phyloP scores from a whole-genome alignment of 2,329 filamentous ascomycete genomes.

The Ramichloridium luteum region DNA sequence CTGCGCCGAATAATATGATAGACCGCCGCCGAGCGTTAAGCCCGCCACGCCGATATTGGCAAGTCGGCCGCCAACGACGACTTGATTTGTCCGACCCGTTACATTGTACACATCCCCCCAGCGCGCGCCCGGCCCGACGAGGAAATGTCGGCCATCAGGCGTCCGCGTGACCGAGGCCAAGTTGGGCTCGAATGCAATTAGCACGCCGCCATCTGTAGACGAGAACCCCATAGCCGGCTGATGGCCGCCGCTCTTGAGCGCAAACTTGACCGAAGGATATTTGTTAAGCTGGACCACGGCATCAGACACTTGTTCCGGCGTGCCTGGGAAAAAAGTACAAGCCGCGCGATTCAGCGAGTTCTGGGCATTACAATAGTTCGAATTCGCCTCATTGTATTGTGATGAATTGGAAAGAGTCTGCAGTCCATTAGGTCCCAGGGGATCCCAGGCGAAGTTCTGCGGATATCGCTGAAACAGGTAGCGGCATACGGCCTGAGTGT shows the following conservation, averaged over 20 bases:
- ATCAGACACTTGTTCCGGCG: slow-evolving; percentile 39
- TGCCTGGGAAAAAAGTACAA: slow-evolving; percentile 34
- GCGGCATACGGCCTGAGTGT: slow-evolving; percentile 13
- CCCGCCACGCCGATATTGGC: slow-evolving; percentile 11
- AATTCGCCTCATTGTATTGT: slow-evolving; percentile 12
- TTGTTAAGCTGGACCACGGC: slow-evolving; percentile 40
- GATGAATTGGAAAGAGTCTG: slow-evolving; percentile 9
- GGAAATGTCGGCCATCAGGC: slow-evolving; percentile 10
- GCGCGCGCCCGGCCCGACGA: slow-evolving; percentile 11
- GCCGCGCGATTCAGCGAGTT: slow-evolving; percentile 13
- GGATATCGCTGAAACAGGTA: slow-evolving; percentile 13
- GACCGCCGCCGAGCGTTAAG: slow-evolving; percentile 10
- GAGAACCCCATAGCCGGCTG: slow-evolving; percentile 36
- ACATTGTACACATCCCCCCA: slow-evolving; percentile 15
- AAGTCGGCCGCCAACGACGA: slow-evolving; percentile 10
- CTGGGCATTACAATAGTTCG: slow-evolving; percentile 15
- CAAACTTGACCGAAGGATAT: slow-evolving; percentile 39
- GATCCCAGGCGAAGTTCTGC: slow-evolving; percentile 12
- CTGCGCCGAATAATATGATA: slow-evolving; percentile 12
- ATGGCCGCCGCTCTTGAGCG: slow-evolving; percentile 41
- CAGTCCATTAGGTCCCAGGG: slow-evolving; percentile 7
- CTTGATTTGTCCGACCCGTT: slow-evolving; percentile 9
- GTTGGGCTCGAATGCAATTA: slow-evolving; percentile 33
- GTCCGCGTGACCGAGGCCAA: slow-evolving; percentile 28
- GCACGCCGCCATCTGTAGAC: slow-evolving; percentile 32